These are phyloP conservation scores for Penicillium maclennaniae DNA, from an alignment of 495 filamentous ascomycete species.

Conservation along the genomic window DNA sequence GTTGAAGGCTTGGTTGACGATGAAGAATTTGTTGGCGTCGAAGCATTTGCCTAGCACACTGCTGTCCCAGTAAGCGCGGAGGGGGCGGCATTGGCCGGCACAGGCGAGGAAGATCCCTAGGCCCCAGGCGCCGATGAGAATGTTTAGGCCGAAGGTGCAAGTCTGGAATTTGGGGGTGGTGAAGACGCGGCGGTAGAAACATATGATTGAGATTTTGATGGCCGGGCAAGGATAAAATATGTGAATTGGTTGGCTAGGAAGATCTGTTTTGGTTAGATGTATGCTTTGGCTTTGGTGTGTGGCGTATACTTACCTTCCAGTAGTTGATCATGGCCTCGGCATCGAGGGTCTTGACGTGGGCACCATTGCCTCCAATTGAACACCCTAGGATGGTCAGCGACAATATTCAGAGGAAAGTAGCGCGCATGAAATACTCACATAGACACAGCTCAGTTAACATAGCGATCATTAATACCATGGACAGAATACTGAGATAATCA, in stretches of 20 bases:
- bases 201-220: constrained; percentile 45
- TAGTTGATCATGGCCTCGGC: constrained; percentile 31
- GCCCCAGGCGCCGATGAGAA: constrained; percentile 35
- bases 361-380: constrained; percentile 35
- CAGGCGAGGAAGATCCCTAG: constrained; percentile 36
- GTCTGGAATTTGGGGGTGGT: constrained; percentile 35
- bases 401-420: neutral
- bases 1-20: constrained; percentile 44
- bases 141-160: constrained; percentile 27
- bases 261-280: constrained; percentile 26
- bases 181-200: constrained; percentile 48
- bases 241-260: constrained; percentile 45
- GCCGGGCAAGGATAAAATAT: constrained; percentile 40
- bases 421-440: constrained; percentile 24
- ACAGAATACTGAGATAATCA: constrained; percentile 37
- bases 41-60: constrained; percentile 34
- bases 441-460: constrained; percentile 37
- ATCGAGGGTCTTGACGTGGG: constrained; percentile 22
- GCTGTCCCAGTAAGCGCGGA: constrained; percentile 41
- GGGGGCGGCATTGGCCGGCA: constrained; percentile 40
- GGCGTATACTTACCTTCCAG: constrained; percentile 26
- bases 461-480: constrained; percentile 29
- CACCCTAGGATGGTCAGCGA: constrained; percentile 28
- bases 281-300: neutral
- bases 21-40: constrained; percentile 34